A percentile compares a stretch with the other conserved stretches of the same genome.
These are phyloP conservation scores for Posidonia australis DNA, from an alignment of 106 monocot species.

Conservation along the genomic window DNA sequence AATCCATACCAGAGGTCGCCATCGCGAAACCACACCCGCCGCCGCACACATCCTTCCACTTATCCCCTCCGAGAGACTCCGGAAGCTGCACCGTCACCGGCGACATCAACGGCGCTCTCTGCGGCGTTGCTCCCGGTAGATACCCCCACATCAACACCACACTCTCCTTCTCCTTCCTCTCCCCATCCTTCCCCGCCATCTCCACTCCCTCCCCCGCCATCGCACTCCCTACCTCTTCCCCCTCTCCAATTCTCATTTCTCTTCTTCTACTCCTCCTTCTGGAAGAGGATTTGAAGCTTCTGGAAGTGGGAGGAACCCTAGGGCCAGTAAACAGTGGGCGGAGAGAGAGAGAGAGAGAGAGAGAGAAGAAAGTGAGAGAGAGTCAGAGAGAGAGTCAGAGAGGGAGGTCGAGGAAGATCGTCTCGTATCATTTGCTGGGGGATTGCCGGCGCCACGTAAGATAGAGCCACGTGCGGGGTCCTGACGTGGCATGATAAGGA, in stretches of 20 bases:
- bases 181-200: not conserved
- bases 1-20: slow-evolving; percentile 58
- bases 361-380: not conserved
- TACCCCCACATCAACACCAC: slow-evolving; percentile 96
- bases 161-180: slow-evolving; percentile 27
- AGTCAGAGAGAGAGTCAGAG: not conserved
- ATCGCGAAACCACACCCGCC: slow-evolving; percentile 97
- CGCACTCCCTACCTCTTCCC: not conserved
- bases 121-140: slow-evolving; percentile 70
- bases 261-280: not conserved
- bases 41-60: slow-evolving; percentile 75
- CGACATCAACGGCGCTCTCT: slow-evolving; percentile 59
- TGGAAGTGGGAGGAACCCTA: too few relatives aligned
- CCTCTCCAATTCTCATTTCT: not conserved
- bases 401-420: not conserved
- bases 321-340: too few relatives aligned
- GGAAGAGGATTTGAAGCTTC: not conserved
- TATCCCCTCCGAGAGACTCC: slow-evolving; percentile 33
- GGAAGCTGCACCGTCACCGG: slow-evolving; percentile 50
- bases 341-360: too few relatives aligned
- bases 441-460: not conserved
- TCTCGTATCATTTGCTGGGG: not conserved
- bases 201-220: not conserved
- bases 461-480: not conserved
- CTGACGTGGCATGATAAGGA: not conserved